Conservation (phyloP, 345 rosid genomes). For the Pugionium dolabratum region DNA sequence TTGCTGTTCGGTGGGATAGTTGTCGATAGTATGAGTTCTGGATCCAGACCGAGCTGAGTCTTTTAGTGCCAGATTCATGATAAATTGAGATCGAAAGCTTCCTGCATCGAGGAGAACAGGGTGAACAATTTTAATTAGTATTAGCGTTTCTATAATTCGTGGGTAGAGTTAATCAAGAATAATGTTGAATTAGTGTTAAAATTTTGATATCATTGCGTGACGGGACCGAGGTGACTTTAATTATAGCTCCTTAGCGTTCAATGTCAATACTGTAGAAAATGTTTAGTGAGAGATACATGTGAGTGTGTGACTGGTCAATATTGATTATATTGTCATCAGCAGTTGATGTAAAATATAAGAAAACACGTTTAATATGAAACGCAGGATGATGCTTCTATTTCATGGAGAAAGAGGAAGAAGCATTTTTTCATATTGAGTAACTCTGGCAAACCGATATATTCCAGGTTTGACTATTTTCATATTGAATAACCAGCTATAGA, state of each 20-base stretch:
- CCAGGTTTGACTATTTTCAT: conserved; percentile 57
- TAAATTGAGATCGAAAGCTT: neutral
- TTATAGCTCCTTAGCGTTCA: too few relatives aligned
- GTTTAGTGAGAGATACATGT: neutral
- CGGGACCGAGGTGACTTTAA: too few relatives aligned
- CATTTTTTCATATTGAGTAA: conserved; percentile 95
- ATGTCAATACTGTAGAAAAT: neutral
- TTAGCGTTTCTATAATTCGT: neutral
- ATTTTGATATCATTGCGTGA: neutral
- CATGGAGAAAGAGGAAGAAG: conserved; percentile 99
- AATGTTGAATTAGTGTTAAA: neutral
- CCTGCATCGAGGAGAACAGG: neutral
- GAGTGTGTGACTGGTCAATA: neutral
- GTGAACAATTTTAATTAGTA: neutral
- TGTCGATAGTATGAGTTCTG: neutral
- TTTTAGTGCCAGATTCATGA: neutral
- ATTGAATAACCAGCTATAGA: conserved; percentile 4
- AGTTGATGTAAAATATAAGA: conserved; percentile 17
- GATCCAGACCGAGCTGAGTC: too few relatives aligned
- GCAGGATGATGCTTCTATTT: conserved; percentile 96
- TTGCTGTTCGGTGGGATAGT: neutral
- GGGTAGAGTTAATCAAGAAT: neutral
- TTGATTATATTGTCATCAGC: neutral
- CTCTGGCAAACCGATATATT: conserved; percentile 98
- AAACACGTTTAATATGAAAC: conserved; percentile 43